Evolutionary conservation across 306 rosid genomes (phyloP), one percentile per base, ranked within the genome.

Genomic region (Begonia masoniana): DNA sequence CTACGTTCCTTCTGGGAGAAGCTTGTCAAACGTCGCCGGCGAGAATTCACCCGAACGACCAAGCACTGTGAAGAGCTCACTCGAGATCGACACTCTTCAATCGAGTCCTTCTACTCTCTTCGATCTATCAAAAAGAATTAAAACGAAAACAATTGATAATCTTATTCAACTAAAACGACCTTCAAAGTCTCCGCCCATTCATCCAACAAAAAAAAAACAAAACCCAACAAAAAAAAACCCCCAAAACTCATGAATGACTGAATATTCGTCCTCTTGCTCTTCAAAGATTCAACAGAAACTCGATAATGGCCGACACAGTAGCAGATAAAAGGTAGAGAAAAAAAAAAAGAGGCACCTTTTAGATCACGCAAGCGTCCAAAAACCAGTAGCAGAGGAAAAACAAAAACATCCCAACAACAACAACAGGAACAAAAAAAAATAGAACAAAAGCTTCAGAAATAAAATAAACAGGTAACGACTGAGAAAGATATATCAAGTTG

Each of bases 321-420:
- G 46, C 59, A 62, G 59, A 52, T 62, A 53, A 62, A 62, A 62
- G 39, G 5, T 5, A 62, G 52, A 13, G 52, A 43, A 23, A 54
- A 43, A 62, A 57, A 62, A 43, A 52, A 57, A 54, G 47, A 26
- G 19, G 7, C 35, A 21, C 35, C 17, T 62, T 53, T 62, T 52
- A 52, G 53, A 62, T 62, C 59, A 52, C 51, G 59, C 54, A 62
- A 61, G 39, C 26, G 52, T 62, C 59, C 59, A 62, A 54, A 61
- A 61, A 15, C 23, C 16, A 51, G 58, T 50, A 61, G 46, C 51
- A 52, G 39, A 4, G 0, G 4, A 16, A 13, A 2, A 3, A 12
- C 52, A 54, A 31, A 50, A 3, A 5, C 0, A 15, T 15, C 24
- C 6, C 2, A 15, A 16, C 36, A 26, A 15, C 1, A 60, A 43